Evolutionary conservation across 2,329 filamentous ascomycete genomes (phyloP).

Genomic region (Dothistroma septosporum): DNA sequence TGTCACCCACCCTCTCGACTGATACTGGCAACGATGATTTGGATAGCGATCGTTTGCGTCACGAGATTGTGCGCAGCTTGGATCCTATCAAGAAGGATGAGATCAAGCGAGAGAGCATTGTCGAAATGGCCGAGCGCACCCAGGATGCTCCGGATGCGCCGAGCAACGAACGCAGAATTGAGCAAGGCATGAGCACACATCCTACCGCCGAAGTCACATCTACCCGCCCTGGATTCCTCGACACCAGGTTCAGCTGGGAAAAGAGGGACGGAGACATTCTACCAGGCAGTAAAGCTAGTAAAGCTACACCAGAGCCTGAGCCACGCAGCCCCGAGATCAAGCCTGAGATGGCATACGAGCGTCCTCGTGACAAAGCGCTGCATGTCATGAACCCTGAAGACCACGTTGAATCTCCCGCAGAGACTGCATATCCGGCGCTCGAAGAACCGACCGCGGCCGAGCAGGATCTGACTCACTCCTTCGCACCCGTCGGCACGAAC

Average conservation of each 20-base stretch:
- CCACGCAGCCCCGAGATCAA: constrained; percentile 26
- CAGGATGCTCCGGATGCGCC: constrained; percentile 31
- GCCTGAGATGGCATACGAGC: constrained; percentile 31
- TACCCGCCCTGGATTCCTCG: constrained; percentile 23
- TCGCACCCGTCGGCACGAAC: not conserved
- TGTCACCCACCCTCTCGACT: constrained; percentile 10
- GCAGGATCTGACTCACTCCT: not conserved
- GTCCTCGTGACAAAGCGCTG: constrained; percentile 34
- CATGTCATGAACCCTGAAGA: constrained; percentile 44
- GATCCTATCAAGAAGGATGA: constrained; percentile 43
- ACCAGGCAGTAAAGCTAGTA: not conserved
- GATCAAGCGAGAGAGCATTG: constrained; percentile 9
- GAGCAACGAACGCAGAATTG: constrained; percentile 21
- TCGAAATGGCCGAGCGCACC: constrained; percentile 23
- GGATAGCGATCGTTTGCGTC: constrained; percentile 66
- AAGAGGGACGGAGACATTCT: constrained; percentile 14
- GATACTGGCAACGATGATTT: constrained; percentile 49
- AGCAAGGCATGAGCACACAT: constrained; percentile 27
- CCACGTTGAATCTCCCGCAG: constrained; percentile 21
- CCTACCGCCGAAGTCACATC: constrained; percentile 20
- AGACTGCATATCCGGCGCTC: not conserved
- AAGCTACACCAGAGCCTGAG: constrained; percentile 15
- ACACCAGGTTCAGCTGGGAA: constrained; percentile 40
- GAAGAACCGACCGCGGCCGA: not conserved
- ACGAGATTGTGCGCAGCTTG: constrained; percentile 70